These are phyloP conservation scores for Leccinum imitatum DNA, from an alignment of 768 basidiomycete species.

Conservation along the genomic window DNA sequence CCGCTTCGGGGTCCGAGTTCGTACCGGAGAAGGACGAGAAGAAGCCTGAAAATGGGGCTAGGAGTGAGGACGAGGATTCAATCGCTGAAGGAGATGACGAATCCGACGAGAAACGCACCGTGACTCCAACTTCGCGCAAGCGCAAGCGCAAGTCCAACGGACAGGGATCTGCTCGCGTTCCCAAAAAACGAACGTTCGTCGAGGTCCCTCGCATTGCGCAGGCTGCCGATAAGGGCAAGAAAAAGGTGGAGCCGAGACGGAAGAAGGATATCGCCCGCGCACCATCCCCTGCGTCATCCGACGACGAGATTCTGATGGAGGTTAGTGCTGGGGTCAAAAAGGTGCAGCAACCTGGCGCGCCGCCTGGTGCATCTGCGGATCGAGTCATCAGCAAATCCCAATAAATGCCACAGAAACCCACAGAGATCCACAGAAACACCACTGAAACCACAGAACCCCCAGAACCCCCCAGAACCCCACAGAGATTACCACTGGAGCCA, in stretches of 20 bases:
- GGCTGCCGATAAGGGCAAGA: neutral
- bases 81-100: neutral
- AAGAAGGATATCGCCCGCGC: neutral
- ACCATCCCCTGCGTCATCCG: no score
- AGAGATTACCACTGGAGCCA: no score
- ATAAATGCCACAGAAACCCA: no score
- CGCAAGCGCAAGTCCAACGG: neutral
- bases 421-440: no score
- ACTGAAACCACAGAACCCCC: no score
- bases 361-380: no score
- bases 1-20: neutral
- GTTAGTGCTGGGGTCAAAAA: no score
- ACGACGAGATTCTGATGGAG: no score
- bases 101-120: neutral
- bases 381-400: no score
- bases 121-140: neutral
- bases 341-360: no score
- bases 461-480: no score
- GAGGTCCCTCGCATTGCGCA: neutral
- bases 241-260: neutral
- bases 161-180: neutral
- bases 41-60: neutral
- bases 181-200: neutral
- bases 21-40: neutral
- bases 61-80: neutral